Evolutionary conservation across 768 basidiomycete species (phyloP).

Genomic region (Boletus rubroflammeus): DNA sequence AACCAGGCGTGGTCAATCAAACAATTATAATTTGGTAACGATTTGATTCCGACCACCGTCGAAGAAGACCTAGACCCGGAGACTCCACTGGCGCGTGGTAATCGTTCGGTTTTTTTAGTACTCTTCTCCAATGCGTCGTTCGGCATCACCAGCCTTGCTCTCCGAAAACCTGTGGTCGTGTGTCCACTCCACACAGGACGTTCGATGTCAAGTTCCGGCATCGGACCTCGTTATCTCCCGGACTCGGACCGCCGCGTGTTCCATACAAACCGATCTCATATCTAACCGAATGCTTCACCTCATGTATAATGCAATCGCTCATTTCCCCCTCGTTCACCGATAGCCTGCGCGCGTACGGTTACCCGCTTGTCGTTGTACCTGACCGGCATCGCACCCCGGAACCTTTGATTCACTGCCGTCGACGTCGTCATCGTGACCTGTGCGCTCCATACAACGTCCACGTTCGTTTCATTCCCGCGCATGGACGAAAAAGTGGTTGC

Average conservation of each 20-base stretch:
- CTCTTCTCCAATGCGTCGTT: not conserved
- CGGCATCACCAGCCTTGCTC: slow-evolving; percentile 1
- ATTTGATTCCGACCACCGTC: slow-evolving; percentile 7
- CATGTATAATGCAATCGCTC: slow-evolving; percentile 6
- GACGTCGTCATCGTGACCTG: slow-evolving; percentile 24
- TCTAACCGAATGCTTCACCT: slow-evolving; percentile 24
- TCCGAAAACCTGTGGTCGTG: slow-evolving; percentile 16
- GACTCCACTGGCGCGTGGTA: slow-evolving; percentile 28
- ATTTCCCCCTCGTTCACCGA: slow-evolving; percentile 13
- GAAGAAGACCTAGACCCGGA: slow-evolving; percentile 26
- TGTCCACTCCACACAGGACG: slow-evolving; percentile 3
- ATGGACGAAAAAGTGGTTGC: slow-evolving; percentile 14
- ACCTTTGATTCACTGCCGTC: slow-evolving; percentile 4
- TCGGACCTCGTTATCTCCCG: slow-evolving; percentile 24
- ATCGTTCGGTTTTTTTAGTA: slow-evolving; percentile 19
- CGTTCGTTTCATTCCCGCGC: slow-evolving; percentile 31
- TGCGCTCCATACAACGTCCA: slow-evolving; percentile 10
- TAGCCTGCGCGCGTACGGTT: slow-evolving; percentile 3
- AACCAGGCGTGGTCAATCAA: slow-evolving; percentile 9
- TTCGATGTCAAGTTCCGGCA: slow-evolving; percentile 15
- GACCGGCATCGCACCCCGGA: slow-evolving; percentile 19
- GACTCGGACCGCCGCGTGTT: slow-evolving; percentile 18
- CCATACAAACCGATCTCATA: slow-evolving; percentile 15
- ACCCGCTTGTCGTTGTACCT: slow-evolving; percentile 18
- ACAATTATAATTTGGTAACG: slow-evolving; percentile 23